These are phyloP conservation scores for Hymenoscyphus occultus DNA, from an alignment of 2,329 filamentous ascomycete species.

Conservation along the genomic window DNA sequence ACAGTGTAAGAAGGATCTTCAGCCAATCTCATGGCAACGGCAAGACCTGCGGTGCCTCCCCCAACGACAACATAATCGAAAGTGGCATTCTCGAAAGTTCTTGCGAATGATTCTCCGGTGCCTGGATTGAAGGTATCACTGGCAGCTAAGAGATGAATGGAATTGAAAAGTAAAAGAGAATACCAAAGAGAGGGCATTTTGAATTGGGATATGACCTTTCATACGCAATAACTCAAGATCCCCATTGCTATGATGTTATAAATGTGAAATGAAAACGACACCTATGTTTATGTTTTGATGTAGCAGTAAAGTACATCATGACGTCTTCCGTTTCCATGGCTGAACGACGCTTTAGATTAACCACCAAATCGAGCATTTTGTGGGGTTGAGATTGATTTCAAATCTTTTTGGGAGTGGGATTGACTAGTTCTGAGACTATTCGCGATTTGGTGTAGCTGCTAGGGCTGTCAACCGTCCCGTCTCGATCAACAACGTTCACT, in stretches of 20 bases:
- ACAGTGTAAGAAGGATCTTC: slow-evolving; percentile 12
- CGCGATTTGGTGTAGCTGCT: neutral
- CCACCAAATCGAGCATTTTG: neutral
- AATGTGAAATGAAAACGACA: neutral
- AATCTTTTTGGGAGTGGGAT: neutral
- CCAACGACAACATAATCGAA: slow-evolving; percentile 18
- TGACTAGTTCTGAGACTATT: neutral
- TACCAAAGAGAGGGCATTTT: neutral
- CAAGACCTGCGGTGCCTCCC: slow-evolving; percentile 20
- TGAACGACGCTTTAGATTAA: neutral
- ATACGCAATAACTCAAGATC: neutral
- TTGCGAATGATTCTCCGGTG: neutral
- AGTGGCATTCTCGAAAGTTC: slow-evolving; percentile 1
- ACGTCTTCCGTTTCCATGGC: neutral
- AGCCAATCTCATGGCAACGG: slow-evolving; percentile 18
- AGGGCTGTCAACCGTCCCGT: neutral
- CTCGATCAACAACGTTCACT: slow-evolving; percentile 1
- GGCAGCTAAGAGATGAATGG: neutral
- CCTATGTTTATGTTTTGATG: neutral
- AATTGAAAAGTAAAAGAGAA: neutral
- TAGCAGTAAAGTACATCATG: neutral
- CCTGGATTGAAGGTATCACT: neutral
- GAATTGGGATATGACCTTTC: neutral
- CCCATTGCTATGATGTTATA: neutral
- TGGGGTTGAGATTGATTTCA: neutral